Evolutionary conservation across 768 basidiomycete genomes (phyloP), one percentile per base, ranked within the genome.

Genomic region (Leccinum pellstonianum): DNA sequence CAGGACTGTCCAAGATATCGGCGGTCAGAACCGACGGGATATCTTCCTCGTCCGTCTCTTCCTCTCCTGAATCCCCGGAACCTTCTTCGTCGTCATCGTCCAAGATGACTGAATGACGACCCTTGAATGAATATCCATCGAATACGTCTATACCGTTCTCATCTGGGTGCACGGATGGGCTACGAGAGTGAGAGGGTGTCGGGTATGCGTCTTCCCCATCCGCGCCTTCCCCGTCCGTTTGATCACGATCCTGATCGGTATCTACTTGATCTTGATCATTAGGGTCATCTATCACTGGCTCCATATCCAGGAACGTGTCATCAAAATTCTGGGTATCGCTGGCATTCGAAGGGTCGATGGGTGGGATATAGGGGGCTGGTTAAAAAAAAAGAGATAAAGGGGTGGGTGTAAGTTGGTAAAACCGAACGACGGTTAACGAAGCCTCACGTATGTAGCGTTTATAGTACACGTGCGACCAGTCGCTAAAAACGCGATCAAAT

Each of bases 311-410:
- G 85, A 97, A 98, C 43, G 92, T 88, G 62, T 95, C 92, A 74
- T 98, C 96, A 74, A 98, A 99, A 76, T 98, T 98, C 73, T 93
- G 92, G 64, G 93, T 95, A 82, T 99, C 97, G 67, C 88, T 87
- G 61, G 95, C 95, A 76, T 96, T 93, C 47, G 85, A 84, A 21
- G 91, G 90, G 72, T 95, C 92, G 70, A 94, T 92, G 31, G 90
- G 90, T 15, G 93, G 93, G 69, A 94, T 93, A 81, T 95, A 94
- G 47, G 93, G 93, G 76, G 94, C 91, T 93, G 64, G 27, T 61
- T 17, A 57, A 55, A 56, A 52, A 59, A 54, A 31, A 17, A 25
- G 5, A 25, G 43, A 37, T 27, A 49, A 49, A 56, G 25, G 63
- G 55, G 56, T 64, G 19, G 59, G 55, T 64, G 66, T 70, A 11